Base-by-base conservation (phyloP, 768 basidiomycete species). In the Krasilnikovozyma curviuscula region DNA sequence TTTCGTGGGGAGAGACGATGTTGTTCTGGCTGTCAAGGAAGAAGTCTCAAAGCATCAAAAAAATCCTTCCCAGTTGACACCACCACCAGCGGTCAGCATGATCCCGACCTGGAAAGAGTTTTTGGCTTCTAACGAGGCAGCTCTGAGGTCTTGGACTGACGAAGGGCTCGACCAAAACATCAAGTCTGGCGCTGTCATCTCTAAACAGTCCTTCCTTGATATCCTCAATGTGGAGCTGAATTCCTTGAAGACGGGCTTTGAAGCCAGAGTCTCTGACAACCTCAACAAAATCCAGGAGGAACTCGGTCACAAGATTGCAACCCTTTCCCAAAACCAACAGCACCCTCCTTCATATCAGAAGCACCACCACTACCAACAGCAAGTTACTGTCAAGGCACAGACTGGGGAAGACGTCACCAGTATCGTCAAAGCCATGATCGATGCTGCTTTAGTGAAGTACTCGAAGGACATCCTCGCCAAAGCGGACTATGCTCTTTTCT, bases 401-500 rank as follows among this genome's bases (percentile, higher is more conserved):
- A 82, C 6, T 49, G 84, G 84, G 1, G 74, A 78, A 49, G 84
- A 79, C 54, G 62, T 78, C 21, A 78, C 79, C 0, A 67, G 71
- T 12, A 69, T 86, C 50, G 77, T 95, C 53, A 70, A 70, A 25
- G 70, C 76, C 28, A 71, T 93, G 41, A 81, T 97, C 58, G 78
- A 85, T 50, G 67, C 73, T 13, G 79, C 83, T 0, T 73, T 91
- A 5, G 68, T 74, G 13, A 71, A 68, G 18, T 73, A 74, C 50
- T 72, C 75, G 21, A 84, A 83, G 62, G 91, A 95, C 60, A 70
- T 66, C n/a, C 63, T 93, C 32, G 83, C 77, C 1, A 77, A 76
- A 34, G 69, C 81, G 0, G 91, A 98, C 64, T 89, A 75, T 58
- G 91, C 93, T 0, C 67, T 85, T 5, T 78, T 78, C 61, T 81